Percentiles rank a stretch among this genome's conserved stretches.
phyloP scores from a whole-genome alignment of 352 stramenopile species.

The Phytopythium oedochilum region DNA sequence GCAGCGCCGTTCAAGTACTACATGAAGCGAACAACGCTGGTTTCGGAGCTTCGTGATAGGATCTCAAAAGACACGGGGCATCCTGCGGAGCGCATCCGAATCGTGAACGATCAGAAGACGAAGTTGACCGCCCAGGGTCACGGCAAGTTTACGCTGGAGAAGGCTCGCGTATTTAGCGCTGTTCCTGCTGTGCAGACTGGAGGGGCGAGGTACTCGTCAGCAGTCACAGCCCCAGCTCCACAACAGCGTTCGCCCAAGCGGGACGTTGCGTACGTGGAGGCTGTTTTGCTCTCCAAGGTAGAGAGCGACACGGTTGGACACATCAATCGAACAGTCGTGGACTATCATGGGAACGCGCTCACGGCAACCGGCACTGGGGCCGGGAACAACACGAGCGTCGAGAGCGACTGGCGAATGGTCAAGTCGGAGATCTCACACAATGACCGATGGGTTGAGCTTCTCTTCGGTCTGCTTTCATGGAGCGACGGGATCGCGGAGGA shows the following conservation, averaged over 20 bases:
- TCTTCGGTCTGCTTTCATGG: constrained; percentile 52
- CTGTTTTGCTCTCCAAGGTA: constrained; percentile 53
- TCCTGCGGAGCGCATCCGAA: constrained; percentile 52
- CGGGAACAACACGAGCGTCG: constrained; percentile 33
- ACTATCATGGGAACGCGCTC: constrained; percentile 24
- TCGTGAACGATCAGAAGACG: constrained; percentile 66
- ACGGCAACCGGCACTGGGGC: constrained; percentile 19
- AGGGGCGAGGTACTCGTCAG: constrained; percentile 11
- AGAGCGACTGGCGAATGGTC: constrained; percentile 65
- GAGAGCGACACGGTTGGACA: constrained; percentile 61
- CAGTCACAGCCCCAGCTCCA: constrained; percentile 20
- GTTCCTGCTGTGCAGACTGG: constrained; percentile 11
- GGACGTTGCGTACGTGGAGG: constrained; percentile 40
- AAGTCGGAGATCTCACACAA: constrained; percentile 61
- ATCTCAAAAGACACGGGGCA: constrained; percentile 63
- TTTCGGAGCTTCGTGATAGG: constrained; percentile 55
- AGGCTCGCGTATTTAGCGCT: constrained; percentile 44
- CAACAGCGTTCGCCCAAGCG: constrained; percentile 19
- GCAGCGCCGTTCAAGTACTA: constrained; percentile 60
- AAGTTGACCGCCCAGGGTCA: constrained; percentile 67
- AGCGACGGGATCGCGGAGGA: constrained; percentile 53
- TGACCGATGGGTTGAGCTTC: constrained; percentile 24
- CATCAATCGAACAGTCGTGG: constrained; percentile 32
- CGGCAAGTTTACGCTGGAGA: constrained; percentile 65
- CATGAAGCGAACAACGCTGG: constrained; percentile 46